Evolutionary conservation across 1,284 basidiomycete genomes (phyloP).

Genomic region (Volvariella volvacea): DNA sequence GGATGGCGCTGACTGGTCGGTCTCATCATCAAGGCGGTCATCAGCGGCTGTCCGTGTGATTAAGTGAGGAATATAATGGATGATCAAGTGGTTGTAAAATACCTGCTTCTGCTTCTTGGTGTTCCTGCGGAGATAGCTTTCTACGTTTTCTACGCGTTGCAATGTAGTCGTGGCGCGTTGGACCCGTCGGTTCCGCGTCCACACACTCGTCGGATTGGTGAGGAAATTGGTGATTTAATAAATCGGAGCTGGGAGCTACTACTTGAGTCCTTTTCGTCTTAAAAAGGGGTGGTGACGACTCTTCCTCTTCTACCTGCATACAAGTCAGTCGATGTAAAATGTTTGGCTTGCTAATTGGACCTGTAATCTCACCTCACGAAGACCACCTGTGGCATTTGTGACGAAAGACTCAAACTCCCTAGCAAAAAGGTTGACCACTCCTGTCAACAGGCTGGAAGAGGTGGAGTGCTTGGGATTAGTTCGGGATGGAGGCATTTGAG

Average conservation of each 20-base stretch:
- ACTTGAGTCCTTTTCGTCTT: background rate
- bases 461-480: background rate
- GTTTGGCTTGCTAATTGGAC: background rate
- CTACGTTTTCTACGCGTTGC: conserved; percentile 4
- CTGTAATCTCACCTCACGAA: conserved; percentile 14
- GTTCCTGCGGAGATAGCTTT: conserved; percentile 19
- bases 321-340: background rate
- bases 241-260: no score
- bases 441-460: conserved; percentile 45
- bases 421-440: conserved; percentile 63
- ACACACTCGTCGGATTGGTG: no score
- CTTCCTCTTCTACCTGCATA: background rate
- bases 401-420: conserved; percentile 66
- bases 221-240: no score
- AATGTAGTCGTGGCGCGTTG: conserved; percentile 5
- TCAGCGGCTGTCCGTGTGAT: no score
- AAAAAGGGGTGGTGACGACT: background rate
- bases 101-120: background rate
- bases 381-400: conserved; percentile 50
- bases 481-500: background rate
- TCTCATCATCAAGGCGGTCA: no score
- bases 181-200: conserved; percentile 6
- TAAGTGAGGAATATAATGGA: no score
- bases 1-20: conserved; percentile 4
- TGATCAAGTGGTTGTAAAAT: no score